These are phyloP conservation scores for Fusarium sp. DNA, from an alignment of 2,329 filamentous ascomycete species.

Conservation along the genomic window DNA sequence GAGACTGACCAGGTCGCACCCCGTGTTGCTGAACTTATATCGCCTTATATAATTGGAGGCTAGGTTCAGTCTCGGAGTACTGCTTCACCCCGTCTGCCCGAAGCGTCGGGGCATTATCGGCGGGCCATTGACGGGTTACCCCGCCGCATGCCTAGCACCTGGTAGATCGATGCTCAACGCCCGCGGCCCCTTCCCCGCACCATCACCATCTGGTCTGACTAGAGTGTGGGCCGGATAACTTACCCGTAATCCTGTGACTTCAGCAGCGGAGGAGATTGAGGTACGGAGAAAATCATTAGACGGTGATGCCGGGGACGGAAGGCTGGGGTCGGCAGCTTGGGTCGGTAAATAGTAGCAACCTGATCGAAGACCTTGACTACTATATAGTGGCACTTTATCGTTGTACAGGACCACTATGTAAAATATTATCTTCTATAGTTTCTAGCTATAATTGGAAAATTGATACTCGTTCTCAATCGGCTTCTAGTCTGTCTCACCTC, in stretches of 20 bases:
- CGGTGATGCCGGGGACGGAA: background rate
- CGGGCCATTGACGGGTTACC: background rate
- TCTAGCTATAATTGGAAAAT: background rate
- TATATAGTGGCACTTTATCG: background rate
- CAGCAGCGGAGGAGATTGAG: accelerated
- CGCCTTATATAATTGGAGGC: background rate
- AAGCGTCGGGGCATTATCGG: background rate
- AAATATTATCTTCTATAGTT: background rate
- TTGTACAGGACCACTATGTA: background rate
- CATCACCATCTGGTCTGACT: background rate
- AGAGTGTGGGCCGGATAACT: background rate
- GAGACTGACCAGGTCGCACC: background rate
- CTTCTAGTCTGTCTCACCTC: accelerated
- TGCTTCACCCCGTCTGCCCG: background rate
- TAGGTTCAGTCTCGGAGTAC: background rate
- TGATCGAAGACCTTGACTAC: background rate
- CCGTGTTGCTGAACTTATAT: too few relatives aligned
- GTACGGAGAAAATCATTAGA: background rate
- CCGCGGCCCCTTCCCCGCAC: background rate
- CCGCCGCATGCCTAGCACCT: background rate
- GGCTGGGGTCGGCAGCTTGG: background rate
- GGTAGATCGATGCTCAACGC: background rate
- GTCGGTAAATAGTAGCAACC: background rate
- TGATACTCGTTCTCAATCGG: background rate
- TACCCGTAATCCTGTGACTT: accelerated